Evolutionary conservation across 2,329 filamentous ascomycete species (phyloP).

Genomic region (Thielaviopsis ethacetica): DNA sequence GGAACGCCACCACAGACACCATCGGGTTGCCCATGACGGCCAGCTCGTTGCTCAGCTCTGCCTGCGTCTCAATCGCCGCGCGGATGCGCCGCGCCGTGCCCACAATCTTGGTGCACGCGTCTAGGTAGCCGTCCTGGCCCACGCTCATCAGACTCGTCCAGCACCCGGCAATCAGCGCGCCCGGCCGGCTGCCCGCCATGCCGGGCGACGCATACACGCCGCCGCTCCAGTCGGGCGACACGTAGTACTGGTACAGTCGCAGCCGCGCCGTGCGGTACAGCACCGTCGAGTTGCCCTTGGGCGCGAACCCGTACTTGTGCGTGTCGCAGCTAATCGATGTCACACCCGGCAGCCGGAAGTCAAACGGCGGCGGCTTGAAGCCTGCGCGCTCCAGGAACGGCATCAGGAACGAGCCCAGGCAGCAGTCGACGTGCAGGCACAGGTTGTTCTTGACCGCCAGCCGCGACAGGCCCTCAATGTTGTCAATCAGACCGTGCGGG

Average conservation of each 20-base stretch:
- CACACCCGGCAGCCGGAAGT: conserved; percentile 87
- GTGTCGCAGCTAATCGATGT: conserved; percentile 94
- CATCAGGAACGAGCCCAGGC: conserved; percentile 85
- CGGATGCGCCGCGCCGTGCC: conserved; percentile 72
- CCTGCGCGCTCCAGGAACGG: conserved; percentile 87
- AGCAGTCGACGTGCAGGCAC: conserved; percentile 93
- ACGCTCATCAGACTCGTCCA: conserved; percentile 86
- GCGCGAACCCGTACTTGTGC: conserved; percentile 97
- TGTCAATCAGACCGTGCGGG: conserved; percentile 94
- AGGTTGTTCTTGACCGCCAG: conserved; percentile 66
- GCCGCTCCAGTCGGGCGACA: conserved; percentile 85
- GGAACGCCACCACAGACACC: conserved; percentile 82
- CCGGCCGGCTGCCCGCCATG: conserved; percentile 80
- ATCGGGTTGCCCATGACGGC: conserved; percentile 70
- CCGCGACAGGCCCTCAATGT: conserved; percentile 71
- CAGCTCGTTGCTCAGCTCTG: conserved; percentile 54
- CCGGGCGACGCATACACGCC: conserved; percentile 91
- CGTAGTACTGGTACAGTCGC: conserved; percentile 88
- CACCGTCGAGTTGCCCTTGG: conserved; percentile 89
- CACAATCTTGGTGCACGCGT: conserved; percentile 76
- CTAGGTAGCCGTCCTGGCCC: conserved; percentile 75
- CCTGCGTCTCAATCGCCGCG: conserved; percentile 52
- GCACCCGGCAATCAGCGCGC: conserved; percentile 86
- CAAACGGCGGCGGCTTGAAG: conserved; percentile 75
- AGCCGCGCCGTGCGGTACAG: conserved; percentile 71